Evolutionary conservation across 169 alveolate species (phyloP).

Genomic region (Ichthyophthirius multifiliis): DNA sequence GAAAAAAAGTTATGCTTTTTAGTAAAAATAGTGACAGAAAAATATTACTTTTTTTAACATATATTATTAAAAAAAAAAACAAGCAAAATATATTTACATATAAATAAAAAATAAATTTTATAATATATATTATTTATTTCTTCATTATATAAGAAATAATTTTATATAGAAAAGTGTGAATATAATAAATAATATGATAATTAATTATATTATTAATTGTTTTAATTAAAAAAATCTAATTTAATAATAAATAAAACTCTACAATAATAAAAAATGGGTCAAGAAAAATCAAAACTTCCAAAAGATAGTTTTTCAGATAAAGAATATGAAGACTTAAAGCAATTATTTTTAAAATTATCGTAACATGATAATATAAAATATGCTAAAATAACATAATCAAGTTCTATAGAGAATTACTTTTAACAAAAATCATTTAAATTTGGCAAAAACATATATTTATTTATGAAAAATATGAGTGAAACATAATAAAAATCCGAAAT

Average conservation of each 20-base stretch:
- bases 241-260: not conserved
- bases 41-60: too few relatives aligned
- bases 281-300: not conserved
- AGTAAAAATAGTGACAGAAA: too few relatives aligned
- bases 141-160: too few relatives aligned
- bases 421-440: not conserved
- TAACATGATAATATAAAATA: not conserved
- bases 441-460: not conserved
- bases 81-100: too few relatives aligned
- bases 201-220: too few relatives aligned
- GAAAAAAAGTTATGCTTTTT: too few relatives aligned
- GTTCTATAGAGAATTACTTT: not conserved
- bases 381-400: not conserved
- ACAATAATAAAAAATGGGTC: not conserved
- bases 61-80: too few relatives aligned
- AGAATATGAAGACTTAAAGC: not conserved
- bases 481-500: not conserved
- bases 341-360: not conserved
- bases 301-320: not conserved
- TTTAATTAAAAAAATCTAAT: not conserved
- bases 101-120: too few relatives aligned
- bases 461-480: not conserved
- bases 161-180: too few relatives aligned
- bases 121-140: too few relatives aligned
- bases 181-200: too few relatives aligned